Base-by-base conservation (phyloP, 2,329 filamentous ascomycete genomes). In the Botrytis hyacinthi region DNA sequence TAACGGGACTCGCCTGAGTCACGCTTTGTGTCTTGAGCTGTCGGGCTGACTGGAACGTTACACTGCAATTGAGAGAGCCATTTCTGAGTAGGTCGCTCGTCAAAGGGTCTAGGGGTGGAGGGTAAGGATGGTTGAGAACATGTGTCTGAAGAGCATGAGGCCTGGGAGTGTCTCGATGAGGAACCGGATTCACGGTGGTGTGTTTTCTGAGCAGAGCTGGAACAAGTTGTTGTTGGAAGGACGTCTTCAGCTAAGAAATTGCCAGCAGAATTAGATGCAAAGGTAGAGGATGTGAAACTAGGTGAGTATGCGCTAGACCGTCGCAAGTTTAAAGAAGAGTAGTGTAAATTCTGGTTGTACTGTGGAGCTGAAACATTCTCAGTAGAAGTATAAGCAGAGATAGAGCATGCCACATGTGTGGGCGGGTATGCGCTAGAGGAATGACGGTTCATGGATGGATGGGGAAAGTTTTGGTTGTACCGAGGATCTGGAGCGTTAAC, bases 151-250 rank as follows among this genome's bases (percentile, higher is more conserved):
- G 12, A n/a, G 16, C 14, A 51, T 18, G 32, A 29, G 44, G 37
- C 22, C 32, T 48, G n/a, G 20, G 2, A 8, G 22, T 16, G 29
- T 51, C 8, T 51, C n/a, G 14, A 37, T 4, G 22, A 51, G 2
- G 44, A 5, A 10, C 1, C 20, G 8, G 7, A 4, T n/a, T 3
- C 1, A n/a, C 18, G 32, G 14, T 22, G n/a, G 20, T 1, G 26
- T 10, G 46, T 40, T 12, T 22, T 3, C 40, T 9, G 16, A 1
- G 5, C 0, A 12, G 37, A 16, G 5, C 7, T 42, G 10, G 5
- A 8, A 22, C 22, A 26, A 10, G 37, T 32, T 22, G 4, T 8
- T 29, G 2, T 5, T 32, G 1, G 35, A 4, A 14, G 2, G 12
- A 26, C 1, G 9, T 9, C 16, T 32, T n/a, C 4, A 57, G 18